Percentiles rank a stretch among this genome's conserved stretches.
phyloP scores from a whole-genome alignment of 1,284 basidiomycete species.

The Cutaneotrichosporon sp. region DNA sequence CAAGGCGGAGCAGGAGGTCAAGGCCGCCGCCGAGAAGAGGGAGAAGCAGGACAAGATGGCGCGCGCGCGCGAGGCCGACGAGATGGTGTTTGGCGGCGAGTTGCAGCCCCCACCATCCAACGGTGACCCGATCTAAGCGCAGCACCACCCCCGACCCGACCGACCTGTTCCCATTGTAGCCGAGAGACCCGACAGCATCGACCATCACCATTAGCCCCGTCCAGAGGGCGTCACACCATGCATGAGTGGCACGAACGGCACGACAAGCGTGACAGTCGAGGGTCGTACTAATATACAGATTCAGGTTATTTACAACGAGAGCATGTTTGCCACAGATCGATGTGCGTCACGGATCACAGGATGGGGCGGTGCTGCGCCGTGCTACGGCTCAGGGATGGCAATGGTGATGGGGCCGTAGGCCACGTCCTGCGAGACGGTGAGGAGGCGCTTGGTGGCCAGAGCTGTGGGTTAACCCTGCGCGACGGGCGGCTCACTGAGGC shows the following conservation, averaged over 20 bases:
- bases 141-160: neutral
- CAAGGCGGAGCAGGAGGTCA: slow-evolving; percentile 48
- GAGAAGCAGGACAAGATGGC: slow-evolving; percentile 38
- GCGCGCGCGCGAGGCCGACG: slow-evolving; percentile 25
- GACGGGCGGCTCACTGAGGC: slow-evolving; percentile 35
- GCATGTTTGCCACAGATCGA: neutral
- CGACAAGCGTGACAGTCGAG: neutral
- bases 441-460: slow-evolving; percentile 41
- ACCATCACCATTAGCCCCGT: neutral
- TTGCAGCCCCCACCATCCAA: neutral
- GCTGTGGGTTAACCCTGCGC: slow-evolving; percentile 20
- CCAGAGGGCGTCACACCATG: slow-evolving; percentile 9
- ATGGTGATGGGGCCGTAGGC: slow-evolving; percentile 28
- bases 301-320: neutral
- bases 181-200: neutral
- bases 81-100: slow-evolving; percentile 39
- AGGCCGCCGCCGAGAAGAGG: slow-evolving; percentile 37
- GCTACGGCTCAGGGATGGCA: slow-evolving; percentile 14
- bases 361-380: too few relatives aligned
- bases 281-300: neutral
- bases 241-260: slow-evolving; percentile 8
- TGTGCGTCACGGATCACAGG: too few relatives aligned
- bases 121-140: neutral
- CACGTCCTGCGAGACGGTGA: slow-evolving; percentile 33
- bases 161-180: neutral